Percentiles rank a stretch among this genome's conserved stretches.
phyloP scores from a whole-genome alignment of 2,329 filamentous ascomycete genomes.

The Trichoderma harzianum region DNA sequence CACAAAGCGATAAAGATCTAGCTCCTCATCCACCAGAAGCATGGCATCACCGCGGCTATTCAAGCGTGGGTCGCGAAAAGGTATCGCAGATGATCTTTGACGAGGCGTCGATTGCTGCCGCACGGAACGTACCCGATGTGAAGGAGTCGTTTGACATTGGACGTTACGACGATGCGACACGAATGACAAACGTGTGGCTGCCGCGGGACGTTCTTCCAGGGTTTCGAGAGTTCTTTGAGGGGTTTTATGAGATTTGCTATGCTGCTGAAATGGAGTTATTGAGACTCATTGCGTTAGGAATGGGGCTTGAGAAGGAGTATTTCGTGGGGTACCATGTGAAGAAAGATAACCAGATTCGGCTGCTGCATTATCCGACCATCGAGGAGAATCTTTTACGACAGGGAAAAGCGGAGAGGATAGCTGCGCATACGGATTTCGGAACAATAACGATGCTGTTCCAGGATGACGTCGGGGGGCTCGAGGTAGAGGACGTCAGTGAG shows the following conservation, averaged over 20 bases:
- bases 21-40: slow-evolving; percentile 28
- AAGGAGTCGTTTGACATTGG: slow-evolving; percentile 42
- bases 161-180: slow-evolving; percentile 27
- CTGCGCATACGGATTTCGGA: slow-evolving; percentile 35
- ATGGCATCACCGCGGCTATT: slow-evolving; percentile 36
- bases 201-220: slow-evolving; percentile 23
- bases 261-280: slow-evolving; percentile 68
- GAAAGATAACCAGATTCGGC: slow-evolving; percentile 53
- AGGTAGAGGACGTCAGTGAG: slow-evolving; percentile 41
- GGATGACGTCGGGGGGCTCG: slow-evolving; percentile 43
- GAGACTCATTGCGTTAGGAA: slow-evolving; percentile 70
- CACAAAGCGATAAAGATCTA: slow-evolving; percentile 30
- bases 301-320: slow-evolving; percentile 63
- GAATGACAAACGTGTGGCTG: slow-evolving; percentile 26
- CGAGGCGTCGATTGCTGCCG: slow-evolving; percentile 22
- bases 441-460: slow-evolving; percentile 48
- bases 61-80: slow-evolving; percentile 32
- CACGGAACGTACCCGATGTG: slow-evolving; percentile 33
- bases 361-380: slow-evolving; percentile 50
- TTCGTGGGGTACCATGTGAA: slow-evolving; percentile 63
- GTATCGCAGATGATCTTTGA: slow-evolving; percentile 33
- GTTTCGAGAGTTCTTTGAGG: slow-evolving; percentile 31
- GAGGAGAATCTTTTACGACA: slow-evolving; percentile 28
- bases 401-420: slow-evolving; percentile 25
- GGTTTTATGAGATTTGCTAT: slow-evolving; percentile 69